These are phyloP conservation scores for Amaranthus hypochondriacus DNA, from an alignment of 148 eudicot genomes.

Conservation along the genomic window DNA sequence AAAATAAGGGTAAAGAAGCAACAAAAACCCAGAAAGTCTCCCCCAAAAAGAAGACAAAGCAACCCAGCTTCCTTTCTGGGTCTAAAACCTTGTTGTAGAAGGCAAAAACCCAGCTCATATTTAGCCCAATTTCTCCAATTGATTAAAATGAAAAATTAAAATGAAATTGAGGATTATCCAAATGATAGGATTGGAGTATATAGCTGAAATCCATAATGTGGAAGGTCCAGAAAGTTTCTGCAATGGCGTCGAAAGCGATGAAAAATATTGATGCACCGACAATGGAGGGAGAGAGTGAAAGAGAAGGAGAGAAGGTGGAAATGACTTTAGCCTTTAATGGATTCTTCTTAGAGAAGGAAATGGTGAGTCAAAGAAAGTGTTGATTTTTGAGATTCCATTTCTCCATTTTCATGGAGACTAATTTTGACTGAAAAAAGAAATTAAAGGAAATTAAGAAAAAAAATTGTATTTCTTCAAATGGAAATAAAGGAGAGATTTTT, in stretches of 20 bases:
- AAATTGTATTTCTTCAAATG: too few relatives aligned
- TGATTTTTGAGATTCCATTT: conserved; percentile 8
- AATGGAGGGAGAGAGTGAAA: conserved; percentile 1
- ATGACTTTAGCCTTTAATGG: conserved; percentile 42
- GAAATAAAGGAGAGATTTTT: too few relatives aligned
- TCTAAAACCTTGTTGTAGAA: too few relatives aligned
- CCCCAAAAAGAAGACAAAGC: too few relatives aligned
- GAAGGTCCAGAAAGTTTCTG: conserved; percentile 13
- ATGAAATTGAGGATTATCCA: conserved; percentile 19
- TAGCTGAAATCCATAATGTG: conserved; percentile 11
- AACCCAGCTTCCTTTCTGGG: too few relatives aligned
- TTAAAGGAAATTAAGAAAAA: too few relatives aligned
- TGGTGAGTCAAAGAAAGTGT: conserved; percentile 16
- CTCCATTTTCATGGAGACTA: conserved; percentile 41
- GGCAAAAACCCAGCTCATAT: too few relatives aligned
- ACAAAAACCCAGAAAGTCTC: too few relatives aligned
- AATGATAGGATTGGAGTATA: not conserved
- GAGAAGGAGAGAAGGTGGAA: conserved; percentile 2
- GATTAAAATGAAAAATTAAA: too few relatives aligned
- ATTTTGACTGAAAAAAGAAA: conserved; percentile 10
- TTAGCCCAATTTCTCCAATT: too few relatives aligned
- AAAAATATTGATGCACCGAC: conserved; percentile 35
- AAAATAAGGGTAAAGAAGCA: too few relatives aligned
- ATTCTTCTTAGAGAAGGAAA: conserved; percentile 19
- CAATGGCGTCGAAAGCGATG: conserved; percentile 11